These are phyloP conservation scores for Cercospora canescens DNA, from an alignment of 2,329 filamentous ascomycete species.

Conservation along the genomic window DNA sequence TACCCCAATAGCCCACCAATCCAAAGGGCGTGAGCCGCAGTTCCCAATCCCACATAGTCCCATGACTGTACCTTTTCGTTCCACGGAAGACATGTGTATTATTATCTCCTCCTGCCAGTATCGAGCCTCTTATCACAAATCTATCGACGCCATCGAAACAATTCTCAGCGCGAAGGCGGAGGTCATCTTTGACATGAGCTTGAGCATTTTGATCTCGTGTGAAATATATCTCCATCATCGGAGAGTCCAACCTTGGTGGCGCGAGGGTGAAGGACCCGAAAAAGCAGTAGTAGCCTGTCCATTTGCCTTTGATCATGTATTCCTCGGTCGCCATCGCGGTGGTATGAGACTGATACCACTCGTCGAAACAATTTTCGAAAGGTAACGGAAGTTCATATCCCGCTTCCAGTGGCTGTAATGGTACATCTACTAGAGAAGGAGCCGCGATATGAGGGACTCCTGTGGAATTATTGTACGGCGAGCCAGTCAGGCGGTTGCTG, in stretches of 20 bases:
- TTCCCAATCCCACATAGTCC: slow-evolving; percentile 9
- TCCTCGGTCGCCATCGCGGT: neutral
- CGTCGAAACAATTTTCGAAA: slow-evolving; percentile 1
- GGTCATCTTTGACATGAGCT: neutral
- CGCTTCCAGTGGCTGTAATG: neutral
- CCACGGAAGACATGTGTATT: slow-evolving; percentile 6
- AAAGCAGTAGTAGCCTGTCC: slow-evolving; percentile 15
- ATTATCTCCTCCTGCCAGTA: neutral
- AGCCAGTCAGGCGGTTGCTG: neutral
- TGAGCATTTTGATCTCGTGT: neutral
- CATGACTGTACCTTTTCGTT: slow-evolving; percentile 8
- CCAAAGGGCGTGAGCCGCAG: slow-evolving; percentile 16
- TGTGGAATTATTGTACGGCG: slow-evolving; percentile 9
- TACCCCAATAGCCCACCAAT: slow-evolving; percentile 17
- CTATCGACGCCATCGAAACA: slow-evolving; percentile 13
- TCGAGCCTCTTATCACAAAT: slow-evolving; percentile 3
- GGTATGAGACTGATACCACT: slow-evolving; percentile 10
- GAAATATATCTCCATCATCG: slow-evolving; percentile 13
- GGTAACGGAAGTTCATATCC: slow-evolving; percentile 9
- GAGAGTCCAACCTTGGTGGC: slow-evolving; percentile 11
- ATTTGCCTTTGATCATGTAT: slow-evolving; percentile 11
- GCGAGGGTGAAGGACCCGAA: slow-evolving; percentile 4
- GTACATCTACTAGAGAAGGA: neutral
- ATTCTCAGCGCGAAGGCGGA: neutral
- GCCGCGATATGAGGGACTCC: slow-evolving; percentile 4